Evolutionary conservation across 2,329 filamentous ascomycete species (phyloP).

Genomic region (Colletotrichum chlorophyti): DNA sequence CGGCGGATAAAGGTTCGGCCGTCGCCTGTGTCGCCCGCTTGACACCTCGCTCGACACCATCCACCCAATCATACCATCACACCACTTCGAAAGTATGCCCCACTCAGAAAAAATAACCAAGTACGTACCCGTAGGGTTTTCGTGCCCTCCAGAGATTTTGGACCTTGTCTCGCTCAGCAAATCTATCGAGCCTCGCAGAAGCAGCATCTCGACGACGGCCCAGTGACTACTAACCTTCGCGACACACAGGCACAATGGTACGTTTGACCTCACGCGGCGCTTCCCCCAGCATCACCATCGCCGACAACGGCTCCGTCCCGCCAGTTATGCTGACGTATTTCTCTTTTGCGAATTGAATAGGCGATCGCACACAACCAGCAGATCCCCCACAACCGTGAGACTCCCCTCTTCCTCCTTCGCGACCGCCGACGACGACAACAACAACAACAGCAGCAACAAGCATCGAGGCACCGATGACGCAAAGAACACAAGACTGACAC

Average conservation of each 20-base stretch:
- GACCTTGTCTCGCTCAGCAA: slow-evolving; percentile 41
- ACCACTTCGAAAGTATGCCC: neutral
- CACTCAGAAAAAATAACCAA: neutral
- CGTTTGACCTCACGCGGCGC: too few relatives aligned
- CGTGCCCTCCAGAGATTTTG: slow-evolving; percentile 50
- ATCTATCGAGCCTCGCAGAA: slow-evolving; percentile 29
- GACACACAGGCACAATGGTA: slow-evolving; percentile 59
- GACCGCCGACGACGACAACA: slow-evolving; percentile 34
- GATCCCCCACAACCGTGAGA: slow-evolving; percentile 93
- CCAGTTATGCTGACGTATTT: slow-evolving; percentile 19
- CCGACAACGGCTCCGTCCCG: neutral
- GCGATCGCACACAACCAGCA: slow-evolving; percentile 99
- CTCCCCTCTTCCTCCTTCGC: slow-evolving; percentile 35
- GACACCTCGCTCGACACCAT: neutral
- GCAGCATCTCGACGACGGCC: slow-evolving; percentile 29
- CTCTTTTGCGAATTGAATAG: slow-evolving; percentile 29
- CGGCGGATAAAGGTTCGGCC: slow-evolving; percentile 16
- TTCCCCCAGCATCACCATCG: slow-evolving; percentile 1
- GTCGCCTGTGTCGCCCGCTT: slow-evolving; percentile 21
- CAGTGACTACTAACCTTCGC: slow-evolving; percentile 43
- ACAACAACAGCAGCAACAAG: slow-evolving; percentile 31
- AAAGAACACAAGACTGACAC: slow-evolving; percentile 46
- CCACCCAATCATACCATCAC: slow-evolving; percentile 11
- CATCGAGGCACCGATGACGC: slow-evolving; percentile 33
- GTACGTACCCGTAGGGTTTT: slow-evolving; percentile 47